Conservation (phyloP, 31 red algal genomes). For the Endocladia muricata region DNA sequence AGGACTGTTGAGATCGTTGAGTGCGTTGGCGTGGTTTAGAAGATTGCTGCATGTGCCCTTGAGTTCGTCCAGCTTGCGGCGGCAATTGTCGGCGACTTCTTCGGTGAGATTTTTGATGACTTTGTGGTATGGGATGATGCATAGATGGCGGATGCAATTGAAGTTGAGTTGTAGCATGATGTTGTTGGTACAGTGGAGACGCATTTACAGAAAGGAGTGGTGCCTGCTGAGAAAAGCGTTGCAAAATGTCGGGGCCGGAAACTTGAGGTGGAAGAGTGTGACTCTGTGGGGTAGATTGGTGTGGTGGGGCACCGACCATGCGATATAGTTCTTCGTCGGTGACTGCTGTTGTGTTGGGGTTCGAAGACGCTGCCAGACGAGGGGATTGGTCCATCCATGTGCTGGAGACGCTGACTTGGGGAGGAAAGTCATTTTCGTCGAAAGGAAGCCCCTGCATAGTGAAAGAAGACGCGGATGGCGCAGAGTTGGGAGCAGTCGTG, state of each 20-base stretch:
- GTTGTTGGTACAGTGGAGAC: too few species aligned
- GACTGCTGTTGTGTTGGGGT: background rate
- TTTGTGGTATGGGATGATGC: too few species aligned
- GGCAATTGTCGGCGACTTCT: background rate
- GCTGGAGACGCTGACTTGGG: background rate
- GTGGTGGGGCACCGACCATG: background rate
- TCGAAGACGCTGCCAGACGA: background rate
- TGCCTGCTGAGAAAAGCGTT: constrained; percentile 7
- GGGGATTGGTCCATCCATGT: constrained; percentile 17
- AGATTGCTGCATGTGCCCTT: too few species aligned
- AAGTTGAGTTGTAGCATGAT: too few species aligned
- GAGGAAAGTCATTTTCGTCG: constrained; percentile 8
- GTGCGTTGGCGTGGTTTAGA: too few species aligned
- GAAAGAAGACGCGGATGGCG: background rate
- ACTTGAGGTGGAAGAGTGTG: background rate
- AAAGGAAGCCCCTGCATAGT: constrained; percentile 7
- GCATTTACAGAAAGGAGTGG: too few species aligned
- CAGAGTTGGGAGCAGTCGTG: background rate
- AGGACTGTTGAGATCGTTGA: too few species aligned
- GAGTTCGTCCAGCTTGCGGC: too few species aligned
- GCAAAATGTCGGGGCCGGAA: background rate
- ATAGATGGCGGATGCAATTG: too few species aligned
- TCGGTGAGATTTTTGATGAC: too few species aligned
- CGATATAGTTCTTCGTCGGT: background rate
- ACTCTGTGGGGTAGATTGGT: too few species aligned